Percentiles rank a stretch among this genome's conserved stretches.
Conservation (phyloP, 768 basidiomycete species). For the Tricholoma flavovirens region DNA sequence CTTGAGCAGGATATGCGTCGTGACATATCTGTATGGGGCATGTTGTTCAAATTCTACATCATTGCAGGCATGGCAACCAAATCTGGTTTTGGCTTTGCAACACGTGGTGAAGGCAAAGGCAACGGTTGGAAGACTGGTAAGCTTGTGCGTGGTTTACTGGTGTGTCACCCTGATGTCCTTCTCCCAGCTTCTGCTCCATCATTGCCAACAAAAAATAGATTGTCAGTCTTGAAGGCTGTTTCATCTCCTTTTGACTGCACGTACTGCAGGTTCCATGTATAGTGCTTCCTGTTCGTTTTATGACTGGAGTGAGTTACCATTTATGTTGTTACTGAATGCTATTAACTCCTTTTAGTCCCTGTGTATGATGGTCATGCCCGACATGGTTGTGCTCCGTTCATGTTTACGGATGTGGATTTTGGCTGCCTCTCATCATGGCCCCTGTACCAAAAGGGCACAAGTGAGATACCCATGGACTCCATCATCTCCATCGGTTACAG, state of each 20-base stretch:
- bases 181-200: too few species aligned
- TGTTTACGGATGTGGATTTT: background rate
- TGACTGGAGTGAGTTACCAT: background rate
- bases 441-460: background rate
- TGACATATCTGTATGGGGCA: too few species aligned
- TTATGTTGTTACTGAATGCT: background rate
- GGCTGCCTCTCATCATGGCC: background rate
- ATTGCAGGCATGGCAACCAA: too few species aligned
- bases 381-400: background rate
- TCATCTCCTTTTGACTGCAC: background rate
- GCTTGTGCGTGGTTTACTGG: background rate
- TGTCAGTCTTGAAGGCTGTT: background rate
- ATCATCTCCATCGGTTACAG: background rate
- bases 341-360: too few species aligned
- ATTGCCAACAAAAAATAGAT: background rate
- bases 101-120: background rate
- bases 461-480: background rate
- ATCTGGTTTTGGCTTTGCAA: background rate
- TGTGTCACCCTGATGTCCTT: background rate
- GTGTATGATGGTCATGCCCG: background rate
- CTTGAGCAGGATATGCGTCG: too few species aligned
- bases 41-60: too few species aligned
- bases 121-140: background rate
- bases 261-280: background rate
- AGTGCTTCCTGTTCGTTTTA: background rate